Evolutionary conservation across 2,329 filamentous ascomycete species (phyloP).

Genomic region (Fusarium compactum): DNA sequence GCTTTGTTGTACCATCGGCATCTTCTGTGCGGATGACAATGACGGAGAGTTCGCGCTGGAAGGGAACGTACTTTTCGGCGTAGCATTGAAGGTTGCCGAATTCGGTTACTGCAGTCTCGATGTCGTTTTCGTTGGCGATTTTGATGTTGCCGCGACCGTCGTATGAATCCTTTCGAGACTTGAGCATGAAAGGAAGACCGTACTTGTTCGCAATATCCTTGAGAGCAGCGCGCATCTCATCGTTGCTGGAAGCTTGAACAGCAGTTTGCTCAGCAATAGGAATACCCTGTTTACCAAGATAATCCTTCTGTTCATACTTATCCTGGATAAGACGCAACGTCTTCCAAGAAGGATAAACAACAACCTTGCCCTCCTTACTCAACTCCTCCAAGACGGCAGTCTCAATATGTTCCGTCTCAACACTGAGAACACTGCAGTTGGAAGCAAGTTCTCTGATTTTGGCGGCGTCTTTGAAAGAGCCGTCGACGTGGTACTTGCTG

Average conservation of each 20-base stretch:
- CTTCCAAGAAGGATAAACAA: constrained; percentile 83
- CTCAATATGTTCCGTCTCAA: constrained; percentile 96
- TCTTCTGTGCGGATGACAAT: constrained; percentile 95
- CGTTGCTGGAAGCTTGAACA: constrained; percentile 65
- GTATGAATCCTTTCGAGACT: constrained; percentile 89
- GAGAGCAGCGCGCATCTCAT: constrained; percentile 70
- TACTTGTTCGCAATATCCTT: constrained; percentile 71
- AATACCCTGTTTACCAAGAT: constrained; percentile 75
- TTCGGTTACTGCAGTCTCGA: constrained; percentile 73
- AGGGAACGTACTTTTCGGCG: constrained; percentile 89
- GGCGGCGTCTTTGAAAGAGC: constrained; percentile 86
- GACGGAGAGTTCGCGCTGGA: constrained; percentile 88
- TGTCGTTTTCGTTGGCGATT: constrained; percentile 59
- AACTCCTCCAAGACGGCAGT: constrained; percentile 91
- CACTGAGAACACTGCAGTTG: constrained; percentile 83
- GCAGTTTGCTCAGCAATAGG: constrained; percentile 78
- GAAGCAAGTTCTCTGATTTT: constrained; percentile 84
- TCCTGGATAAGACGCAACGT: constrained; percentile 92
- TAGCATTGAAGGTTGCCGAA: constrained; percentile 81
- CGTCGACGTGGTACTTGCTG: constrained; percentile 79
- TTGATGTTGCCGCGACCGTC: constrained; percentile 82
- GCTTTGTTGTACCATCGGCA: constrained; percentile 61
- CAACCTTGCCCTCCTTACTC: constrained; percentile 68
- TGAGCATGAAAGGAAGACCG: constrained; percentile 91
- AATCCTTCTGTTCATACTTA: constrained; percentile 90